Percentiles rank a stretch among this genome's conserved stretches.
phyloP scores from a whole-genome alignment of 257 asterid species.

The Buddleja alternifolia region DNA sequence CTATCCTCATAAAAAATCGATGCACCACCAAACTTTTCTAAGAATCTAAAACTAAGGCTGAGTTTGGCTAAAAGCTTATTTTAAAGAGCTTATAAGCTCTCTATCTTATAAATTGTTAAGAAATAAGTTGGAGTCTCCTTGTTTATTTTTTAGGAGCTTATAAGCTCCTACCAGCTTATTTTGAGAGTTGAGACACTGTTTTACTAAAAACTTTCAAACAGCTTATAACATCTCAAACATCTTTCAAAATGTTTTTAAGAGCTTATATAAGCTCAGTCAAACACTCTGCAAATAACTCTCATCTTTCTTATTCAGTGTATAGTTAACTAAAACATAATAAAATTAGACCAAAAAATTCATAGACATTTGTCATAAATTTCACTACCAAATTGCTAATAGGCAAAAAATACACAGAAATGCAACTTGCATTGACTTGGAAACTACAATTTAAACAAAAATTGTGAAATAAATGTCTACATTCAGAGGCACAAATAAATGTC shows the following conservation, averaged over 20 bases:
- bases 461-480: not conserved
- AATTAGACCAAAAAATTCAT: not conserved
- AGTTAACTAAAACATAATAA: not conserved
- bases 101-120: no score
- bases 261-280: not conserved
- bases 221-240: no score
- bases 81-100: not conserved
- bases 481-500: not conserved
- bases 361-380: not conserved
- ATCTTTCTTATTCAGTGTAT: not conserved
- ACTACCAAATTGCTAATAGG: not conserved
- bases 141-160: no score
- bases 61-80: not conserved
- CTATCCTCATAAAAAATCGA: not conserved
- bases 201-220: no score
- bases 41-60: not conserved
- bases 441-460: not conserved
- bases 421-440: not conserved
- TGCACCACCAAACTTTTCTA: not conserved
- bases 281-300: not conserved
- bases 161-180: no score
- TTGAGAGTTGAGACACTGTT: no score
- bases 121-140: no score
- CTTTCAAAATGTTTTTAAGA: not conserved
- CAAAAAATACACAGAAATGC: not conserved